A percentile compares a stretch with the other conserved stretches of the same genome.
Conservation (phyloP, 495 filamentous ascomycete species). For the Penicillium fimorum region DNA sequence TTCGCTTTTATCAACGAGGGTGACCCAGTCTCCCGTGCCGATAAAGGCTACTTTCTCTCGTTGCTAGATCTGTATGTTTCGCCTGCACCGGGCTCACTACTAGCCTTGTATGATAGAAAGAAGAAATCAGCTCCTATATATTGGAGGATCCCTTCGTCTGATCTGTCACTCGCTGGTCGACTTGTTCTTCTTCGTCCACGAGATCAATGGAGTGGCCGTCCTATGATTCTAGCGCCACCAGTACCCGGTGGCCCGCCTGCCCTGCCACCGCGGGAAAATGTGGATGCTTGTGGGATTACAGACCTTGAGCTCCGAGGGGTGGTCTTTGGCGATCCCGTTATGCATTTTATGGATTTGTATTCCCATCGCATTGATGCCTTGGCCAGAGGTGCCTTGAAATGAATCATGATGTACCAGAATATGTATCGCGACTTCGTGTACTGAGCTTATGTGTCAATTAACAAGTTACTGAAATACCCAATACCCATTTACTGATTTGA, state of each 20-base stretch:
- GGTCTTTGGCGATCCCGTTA: constrained; percentile 76
- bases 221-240: background rate
- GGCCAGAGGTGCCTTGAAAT: constrained; percentile 36
- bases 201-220: constrained; percentile 4
- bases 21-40: constrained; percentile 74
- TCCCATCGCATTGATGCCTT: constrained; percentile 63
- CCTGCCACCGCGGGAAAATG: constrained; percentile 40
- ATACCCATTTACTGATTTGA: background rate
- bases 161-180: constrained; percentile 64
- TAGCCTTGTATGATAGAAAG: constrained; percentile 12
- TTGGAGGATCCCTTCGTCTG: constrained; percentile 62
- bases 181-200: constrained; percentile 58
- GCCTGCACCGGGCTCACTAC: constrained; percentile 50
- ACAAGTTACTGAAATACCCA: background rate
- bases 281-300: constrained; percentile 61
- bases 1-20: constrained; percentile 80
- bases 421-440: background rate
- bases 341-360: constrained; percentile 78
- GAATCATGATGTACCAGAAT: background rate
- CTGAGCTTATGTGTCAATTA: background rate
- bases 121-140: constrained; percentile 12
- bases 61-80: constrained; percentile 67
- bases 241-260: constrained; percentile 6
- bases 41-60: constrained; percentile 68
- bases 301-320: constrained; percentile 63